phyloP scores from a whole-genome alignment of 495 filamentous ascomycete species.

The Amorphotheca resinae region DNA sequence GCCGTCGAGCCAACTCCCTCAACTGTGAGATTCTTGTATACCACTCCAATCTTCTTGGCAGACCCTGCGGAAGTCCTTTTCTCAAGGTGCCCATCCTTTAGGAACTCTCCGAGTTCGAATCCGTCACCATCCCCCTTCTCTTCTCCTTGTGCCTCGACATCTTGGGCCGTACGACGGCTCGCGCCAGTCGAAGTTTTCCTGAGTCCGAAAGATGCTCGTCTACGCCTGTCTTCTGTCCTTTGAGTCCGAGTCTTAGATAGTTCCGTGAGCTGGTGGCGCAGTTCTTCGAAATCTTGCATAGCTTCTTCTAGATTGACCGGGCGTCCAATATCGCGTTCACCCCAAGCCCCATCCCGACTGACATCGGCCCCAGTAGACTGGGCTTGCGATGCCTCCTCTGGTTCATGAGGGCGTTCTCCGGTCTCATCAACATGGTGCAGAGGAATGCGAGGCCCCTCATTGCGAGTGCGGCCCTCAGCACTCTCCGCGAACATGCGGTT shows the following conservation, averaged over 20 bases:
- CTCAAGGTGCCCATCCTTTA: conserved; percentile 71
- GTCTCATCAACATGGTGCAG: conserved; percentile 14
- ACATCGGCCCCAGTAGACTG: neutral
- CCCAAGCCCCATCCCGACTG: conserved; percentile 55
- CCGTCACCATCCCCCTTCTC: conserved; percentile 32
- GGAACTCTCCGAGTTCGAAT: conserved; percentile 62
- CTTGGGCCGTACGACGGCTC: conserved; percentile 10
- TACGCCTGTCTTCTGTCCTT: conserved; percentile 21
- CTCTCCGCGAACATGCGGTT: conserved; percentile 14
- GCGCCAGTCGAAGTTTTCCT: conserved; percentile 10
- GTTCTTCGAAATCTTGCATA: conserved; percentile 58
- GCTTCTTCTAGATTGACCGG: conserved; percentile 49
- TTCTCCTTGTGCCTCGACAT: conserved; percentile 17
- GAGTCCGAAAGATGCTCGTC: conserved; percentile 4
- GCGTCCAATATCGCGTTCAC: conserved; percentile 53
- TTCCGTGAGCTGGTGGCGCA: conserved; percentile 51
- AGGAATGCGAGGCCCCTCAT: conserved; percentile 10
- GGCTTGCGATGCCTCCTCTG: neutral
- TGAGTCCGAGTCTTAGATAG: conserved; percentile 42
- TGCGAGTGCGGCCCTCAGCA: conserved; percentile 4
- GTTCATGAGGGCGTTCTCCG: conserved; percentile 1
- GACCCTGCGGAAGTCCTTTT: conserved; percentile 58
- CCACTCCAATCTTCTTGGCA: conserved; percentile 60
- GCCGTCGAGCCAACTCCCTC: conserved; percentile 56
- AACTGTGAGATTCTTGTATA: conserved; percentile 70